These are phyloP conservation scores for Trichoderma sp. DNA, from an alignment of 2,329 filamentous ascomycete species.

Conservation along the genomic window DNA sequence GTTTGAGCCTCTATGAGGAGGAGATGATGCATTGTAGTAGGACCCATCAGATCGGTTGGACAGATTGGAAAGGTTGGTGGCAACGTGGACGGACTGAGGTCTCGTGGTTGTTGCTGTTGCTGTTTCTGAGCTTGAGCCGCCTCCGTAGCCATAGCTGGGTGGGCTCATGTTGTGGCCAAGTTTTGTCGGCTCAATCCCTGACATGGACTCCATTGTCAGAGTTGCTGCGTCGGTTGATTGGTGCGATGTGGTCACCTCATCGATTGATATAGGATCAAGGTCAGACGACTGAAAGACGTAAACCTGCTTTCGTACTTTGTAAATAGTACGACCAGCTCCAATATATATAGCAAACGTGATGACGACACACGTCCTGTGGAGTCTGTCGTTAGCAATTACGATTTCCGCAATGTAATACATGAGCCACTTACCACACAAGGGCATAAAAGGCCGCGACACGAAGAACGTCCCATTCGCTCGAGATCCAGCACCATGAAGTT, in stretches of 20 bases:
- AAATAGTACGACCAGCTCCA: slow-evolving; percentile 62
- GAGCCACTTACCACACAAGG: slow-evolving; percentile 52
- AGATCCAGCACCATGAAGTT: slow-evolving; percentile 78
- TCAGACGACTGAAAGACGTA: slow-evolving; percentile 46
- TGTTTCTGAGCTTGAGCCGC: slow-evolving; percentile 27
- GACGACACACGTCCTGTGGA: slow-evolving; percentile 26
- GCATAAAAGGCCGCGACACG: slow-evolving; percentile 72
- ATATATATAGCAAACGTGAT: slow-evolving; percentile 35
- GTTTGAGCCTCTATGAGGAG: background rate
- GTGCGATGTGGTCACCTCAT: slow-evolving; percentile 45
- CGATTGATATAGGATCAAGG: slow-evolving; percentile 40
- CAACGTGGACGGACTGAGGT: slow-evolving; percentile 31
- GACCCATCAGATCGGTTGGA: slow-evolving; percentile 7
- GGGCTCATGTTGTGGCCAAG: background rate
- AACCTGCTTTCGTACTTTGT: slow-evolving; percentile 60
- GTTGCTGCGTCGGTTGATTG: slow-evolving; percentile 61
- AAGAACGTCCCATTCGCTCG: slow-evolving; percentile 62
- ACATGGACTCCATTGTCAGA: slow-evolving; percentile 41
- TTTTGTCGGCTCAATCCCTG: background rate
- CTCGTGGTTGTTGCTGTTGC: slow-evolving; percentile 32
- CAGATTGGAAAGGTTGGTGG: background rate
- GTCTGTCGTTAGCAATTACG: background rate
- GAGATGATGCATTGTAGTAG: background rate
- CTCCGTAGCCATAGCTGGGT: background rate
- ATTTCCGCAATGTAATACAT: background rate